Conservation (phyloP, 192 early-diverging fungal species). For the Radiomyces spectabilis region DNA sequence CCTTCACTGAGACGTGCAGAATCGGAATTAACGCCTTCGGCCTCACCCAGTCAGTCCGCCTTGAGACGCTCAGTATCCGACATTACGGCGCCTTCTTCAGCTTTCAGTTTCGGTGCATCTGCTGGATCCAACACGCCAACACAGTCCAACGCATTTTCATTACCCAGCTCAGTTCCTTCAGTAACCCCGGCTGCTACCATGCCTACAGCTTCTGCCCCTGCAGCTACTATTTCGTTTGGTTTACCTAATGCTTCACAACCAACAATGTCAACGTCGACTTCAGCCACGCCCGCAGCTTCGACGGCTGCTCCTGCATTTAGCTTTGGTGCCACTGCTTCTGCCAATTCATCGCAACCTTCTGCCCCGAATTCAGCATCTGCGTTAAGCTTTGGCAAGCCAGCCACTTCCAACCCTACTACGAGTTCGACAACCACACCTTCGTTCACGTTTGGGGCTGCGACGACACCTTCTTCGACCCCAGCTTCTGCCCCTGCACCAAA, state of each 20-base stretch:
- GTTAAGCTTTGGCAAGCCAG: neutral
- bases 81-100: neutral
- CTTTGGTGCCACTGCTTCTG: neutral
- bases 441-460: slow-evolving; percentile 1
- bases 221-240: neutral
- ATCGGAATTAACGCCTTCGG: too few species aligned
- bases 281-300: neutral
- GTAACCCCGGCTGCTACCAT: neutral
- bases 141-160: neutral
- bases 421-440: neutral
- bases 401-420: too few species aligned
- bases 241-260: neutral
- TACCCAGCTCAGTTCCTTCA: neutral
- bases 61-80: too few species aligned
- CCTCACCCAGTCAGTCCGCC: too few species aligned
- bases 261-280: neutral
- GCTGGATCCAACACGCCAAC: neutral
- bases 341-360: neutral
- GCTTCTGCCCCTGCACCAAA: neutral
- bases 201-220: neutral
- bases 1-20: too few species aligned
- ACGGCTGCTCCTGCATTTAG: neutral
- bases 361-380: neutral
- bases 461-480: neutral
- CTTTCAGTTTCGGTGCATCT: slow-evolving; percentile 1